Evolutionary conservation across 2,329 filamentous ascomycete genomes (phyloP), one percentile per base, ranked within the genome.

Genomic region (Scedosporium minutisporum): DNA sequence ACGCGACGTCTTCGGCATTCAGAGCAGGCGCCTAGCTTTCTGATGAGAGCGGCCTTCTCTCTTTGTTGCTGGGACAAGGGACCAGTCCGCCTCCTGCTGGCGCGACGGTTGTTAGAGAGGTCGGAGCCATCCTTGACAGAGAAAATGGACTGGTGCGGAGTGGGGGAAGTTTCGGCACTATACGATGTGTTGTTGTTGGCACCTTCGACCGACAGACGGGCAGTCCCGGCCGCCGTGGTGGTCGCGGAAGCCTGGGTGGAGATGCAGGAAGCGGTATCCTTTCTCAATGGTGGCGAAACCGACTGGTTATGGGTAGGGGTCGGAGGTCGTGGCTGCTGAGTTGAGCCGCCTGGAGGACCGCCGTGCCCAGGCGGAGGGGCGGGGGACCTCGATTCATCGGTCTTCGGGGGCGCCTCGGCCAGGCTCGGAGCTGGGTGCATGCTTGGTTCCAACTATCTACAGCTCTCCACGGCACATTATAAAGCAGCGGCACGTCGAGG

Each of bases 41-140:
- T 75, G 65, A 86, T 85, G 63, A 86, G 70, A 57, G 82, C 82
- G 57, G 83, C 83, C 70, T 82, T 82, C 67, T 85, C 81, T 70
- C 83, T 78, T 68, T 84, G 83, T 65, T 81, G 76, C 62, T 82
- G 78, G 38, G 82, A 84, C 65, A 86, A 74, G 65, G 83, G 83
- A 51, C 83, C 83, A 65, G 82, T 85, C 63, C 83, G 80, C 71
- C 83, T 79, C 68, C 83, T 80, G 69, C 80, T 85, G 65, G 81
- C 76, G 68, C 82, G 80, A 67, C 81, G 80, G 69, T 75, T 77
- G 69, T 79, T 78, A 74, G 77, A 77, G 70, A 80, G 73, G 71
- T 83, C 80, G 71, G 77, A 74, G 65, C 80, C 81, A 76, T 84
- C 82, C 72, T 79, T 79, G 65, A 82, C 74, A 64, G 81, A 80